These are phyloP conservation scores for Phytophthora crassamura DNA, from an alignment of 352 stramenopile genomes.

Conservation along the genomic window DNA sequence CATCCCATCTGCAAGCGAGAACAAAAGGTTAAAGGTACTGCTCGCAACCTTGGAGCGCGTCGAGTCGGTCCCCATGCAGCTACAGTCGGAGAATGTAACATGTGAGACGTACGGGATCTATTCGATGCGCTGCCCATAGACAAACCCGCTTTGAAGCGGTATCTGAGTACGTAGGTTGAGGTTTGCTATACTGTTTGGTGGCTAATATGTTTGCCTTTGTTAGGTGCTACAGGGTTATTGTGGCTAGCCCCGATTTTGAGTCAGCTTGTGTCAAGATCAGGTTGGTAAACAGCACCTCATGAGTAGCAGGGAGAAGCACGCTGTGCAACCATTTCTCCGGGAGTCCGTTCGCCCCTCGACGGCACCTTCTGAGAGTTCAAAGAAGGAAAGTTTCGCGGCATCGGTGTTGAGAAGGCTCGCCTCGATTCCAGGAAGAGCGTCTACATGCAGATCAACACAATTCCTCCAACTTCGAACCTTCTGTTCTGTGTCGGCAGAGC, in stretches of 20 bases:
- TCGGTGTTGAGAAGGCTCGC: constrained; percentile 4
- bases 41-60: neutral
- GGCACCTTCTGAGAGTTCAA: neutral
- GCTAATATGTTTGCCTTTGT: neutral
- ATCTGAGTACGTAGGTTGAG: constrained; percentile 5
- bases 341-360: too few relatives aligned
- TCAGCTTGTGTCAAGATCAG: constrained; percentile 10
- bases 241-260: constrained; percentile 4
- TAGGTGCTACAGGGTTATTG: constrained; percentile 5
- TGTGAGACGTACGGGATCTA: constrained; percentile 7
- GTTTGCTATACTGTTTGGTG: neutral
- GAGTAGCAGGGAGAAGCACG: constrained; percentile 9
- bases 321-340: neutral
- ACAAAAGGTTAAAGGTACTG: constrained; percentile 10
- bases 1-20: constrained; percentile 2
- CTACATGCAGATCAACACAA: constrained; percentile 5
- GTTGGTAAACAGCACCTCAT: constrained; percentile 10
- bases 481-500: constrained; percentile 7
- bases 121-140: constrained; percentile 13
- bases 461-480: constrained; percentile 11
- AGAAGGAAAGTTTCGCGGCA: constrained; percentile 3
- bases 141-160: constrained; percentile 3
- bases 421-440: constrained; percentile 1
- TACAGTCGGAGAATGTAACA: neutral
- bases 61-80: constrained; percentile 7